Conservation (phyloP, 2,329 filamentous ascomycete species). For the Ophiostoma piceae region DNA sequence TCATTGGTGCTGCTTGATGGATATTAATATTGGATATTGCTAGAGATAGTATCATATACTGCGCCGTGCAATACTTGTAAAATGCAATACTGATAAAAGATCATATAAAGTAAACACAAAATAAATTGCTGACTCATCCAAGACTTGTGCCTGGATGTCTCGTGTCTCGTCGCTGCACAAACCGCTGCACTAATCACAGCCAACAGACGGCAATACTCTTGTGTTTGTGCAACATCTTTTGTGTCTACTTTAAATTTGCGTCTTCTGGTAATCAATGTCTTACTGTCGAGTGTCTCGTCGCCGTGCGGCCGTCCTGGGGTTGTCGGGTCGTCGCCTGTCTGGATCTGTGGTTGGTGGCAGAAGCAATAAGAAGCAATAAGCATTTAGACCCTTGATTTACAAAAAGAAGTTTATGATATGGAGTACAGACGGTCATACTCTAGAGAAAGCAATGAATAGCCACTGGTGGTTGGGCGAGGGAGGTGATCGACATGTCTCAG, state of each 20-base stretch:
- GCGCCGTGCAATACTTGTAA: not conserved
- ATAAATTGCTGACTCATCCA: not conserved
- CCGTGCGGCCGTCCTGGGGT: slow-evolving; percentile 6
- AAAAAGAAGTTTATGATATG: too few relatives aligned
- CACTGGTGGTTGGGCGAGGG: slow-evolving; percentile 11
- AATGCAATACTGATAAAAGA: not conserved
- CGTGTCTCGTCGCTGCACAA: not conserved
- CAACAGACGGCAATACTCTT: not conserved
- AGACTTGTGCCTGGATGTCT: slow-evolving; percentile 12
- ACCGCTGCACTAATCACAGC: not conserved
- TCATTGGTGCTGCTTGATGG: not conserved
- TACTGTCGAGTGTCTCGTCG: not conserved
- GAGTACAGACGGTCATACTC: too few relatives aligned
- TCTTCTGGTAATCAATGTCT: not conserved
- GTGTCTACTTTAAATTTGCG: not conserved
- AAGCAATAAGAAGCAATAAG: too few relatives aligned
- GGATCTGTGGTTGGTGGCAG: not conserved
- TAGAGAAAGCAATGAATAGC: not conserved
- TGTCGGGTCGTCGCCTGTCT: slow-evolving; percentile 12
- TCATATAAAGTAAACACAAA: not conserved
- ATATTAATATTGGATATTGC: not conserved
- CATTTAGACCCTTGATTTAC: too few relatives aligned
- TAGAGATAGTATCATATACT: too few relatives aligned
- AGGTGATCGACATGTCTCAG: slow-evolving; percentile 8
- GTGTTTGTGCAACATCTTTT: not conserved